Base-by-base conservation (phyloP, 208 protist species). In the Leishmania tarentolae region DNA sequence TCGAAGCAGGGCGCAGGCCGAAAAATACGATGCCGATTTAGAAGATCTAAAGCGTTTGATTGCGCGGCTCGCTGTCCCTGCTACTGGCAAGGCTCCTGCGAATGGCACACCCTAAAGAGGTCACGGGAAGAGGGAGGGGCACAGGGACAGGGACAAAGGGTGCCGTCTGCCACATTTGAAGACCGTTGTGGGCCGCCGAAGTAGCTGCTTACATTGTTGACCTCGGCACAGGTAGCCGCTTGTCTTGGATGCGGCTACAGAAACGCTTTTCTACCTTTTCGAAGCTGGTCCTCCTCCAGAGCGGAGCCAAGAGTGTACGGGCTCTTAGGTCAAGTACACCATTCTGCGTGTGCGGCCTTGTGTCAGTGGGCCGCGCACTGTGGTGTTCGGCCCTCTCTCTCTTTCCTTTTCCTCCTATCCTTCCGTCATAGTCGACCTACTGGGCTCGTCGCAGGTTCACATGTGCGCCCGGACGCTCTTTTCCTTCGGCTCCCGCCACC, bases 21-120 rank as follows among this genome's bases (percentile, higher is more conserved):
- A 63, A 31, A 53, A 85, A 50, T 86, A 89, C 46, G 74, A 86
- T 31, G 78, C 80, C 40, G 85, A 90, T 52, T 84, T 95, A 28
- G 84, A 86, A 46, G 86, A 87, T 35, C 76, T 95, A 52, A 87
- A 87, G 72, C 44, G 37, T 8, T 56, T 79, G 21, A 76, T 85
- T 40, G 72, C 70, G 31, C 61, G 44, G 70, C 65, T 81, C 28
- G 65, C 81, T 35, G 44, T 35, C 7, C 75, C 40, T 35, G 46
- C 66, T n/a, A 56, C 81, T 24, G 35, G 44, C 50, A 50, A 37
- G 74, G 11, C 9, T 19, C 31, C 56, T 24, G 74, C 72, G 35
- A 76, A 44, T 7, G 50, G 15, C 72, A 42, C 31, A 44, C 50
- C 35, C 31, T 76, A 50, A 76, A 21, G 15, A 61, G 13, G 46